phyloP scores from a whole-genome alignment of 192 early-diverging fungal genomes.

The Coemansia aciculifera region DNA sequence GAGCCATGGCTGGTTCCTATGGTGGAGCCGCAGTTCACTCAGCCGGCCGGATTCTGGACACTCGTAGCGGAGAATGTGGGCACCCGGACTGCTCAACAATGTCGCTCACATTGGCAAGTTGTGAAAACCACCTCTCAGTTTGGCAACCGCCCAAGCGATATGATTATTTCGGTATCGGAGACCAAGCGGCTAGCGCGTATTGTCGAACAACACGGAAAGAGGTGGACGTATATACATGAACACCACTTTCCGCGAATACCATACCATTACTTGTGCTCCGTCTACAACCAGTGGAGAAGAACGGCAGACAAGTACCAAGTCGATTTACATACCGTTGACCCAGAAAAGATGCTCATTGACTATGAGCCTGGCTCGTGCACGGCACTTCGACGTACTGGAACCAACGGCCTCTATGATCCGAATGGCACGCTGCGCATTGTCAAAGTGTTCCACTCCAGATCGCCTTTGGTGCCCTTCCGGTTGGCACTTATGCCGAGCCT shows the following conservation, averaged over 20 bases:
- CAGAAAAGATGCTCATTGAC: constrained; percentile 6
- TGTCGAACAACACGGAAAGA: background rate
- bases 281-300: background rate
- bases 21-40: background rate
- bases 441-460: background rate
- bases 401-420: constrained; percentile 11
- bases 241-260: constrained; percentile 1
- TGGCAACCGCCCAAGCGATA: background rate
- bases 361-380: background rate
- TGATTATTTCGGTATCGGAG: constrained; percentile 6
- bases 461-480: background rate
- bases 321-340: constrained; percentile 6
- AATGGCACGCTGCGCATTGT: constrained; percentile 2
- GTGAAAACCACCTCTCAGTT: background rate
- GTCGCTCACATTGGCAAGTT: background rate
- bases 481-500: background rate
- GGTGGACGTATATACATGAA: constrained; percentile 6
- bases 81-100: constrained; percentile 12
- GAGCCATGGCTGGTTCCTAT: constrained; percentile 17
- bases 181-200: background rate
- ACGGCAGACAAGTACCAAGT: constrained; percentile 6
- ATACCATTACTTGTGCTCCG: background rate
- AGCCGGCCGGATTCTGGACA: constrained; percentile 10
- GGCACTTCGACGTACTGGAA: constrained; percentile 14
- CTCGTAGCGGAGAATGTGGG: constrained; percentile 8